Evolutionary conservation across 257 asterid species (phyloP), one percentile per base, ranked within the genome.

Genomic region (Jacaranda copaia): DNA sequence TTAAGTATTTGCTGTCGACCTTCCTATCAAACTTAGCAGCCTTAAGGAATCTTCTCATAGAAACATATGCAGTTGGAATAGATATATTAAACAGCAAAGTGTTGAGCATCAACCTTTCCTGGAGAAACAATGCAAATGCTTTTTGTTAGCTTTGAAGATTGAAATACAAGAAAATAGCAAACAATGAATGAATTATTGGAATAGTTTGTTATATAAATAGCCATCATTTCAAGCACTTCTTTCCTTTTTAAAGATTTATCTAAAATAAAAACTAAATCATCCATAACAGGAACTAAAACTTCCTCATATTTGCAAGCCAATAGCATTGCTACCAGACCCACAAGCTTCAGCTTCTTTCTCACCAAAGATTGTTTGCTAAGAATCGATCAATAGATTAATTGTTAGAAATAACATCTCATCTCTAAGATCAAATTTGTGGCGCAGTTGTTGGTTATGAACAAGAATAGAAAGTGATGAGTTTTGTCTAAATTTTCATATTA

Each of bases 241-340:
- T 79, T 82, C 78, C 96, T 91, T 10, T 91, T 61, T 61, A 93
- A 93, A 69, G 99, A 97, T 80, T 86, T 93, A 88, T 93, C 99
- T 0, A 98, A 96, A 42, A 93, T 93, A 43, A 91, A 88, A 15
- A 96, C 82, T 73, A 96, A 66, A 81, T 96, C 99, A 69, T 91
- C 98, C n/a, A 96, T 98, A 8, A 90, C 86, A 1, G 97, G 99
- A 13, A 90, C 97, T 1, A 91, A 87, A 58, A 93, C 95, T 58
- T 93, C 98, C 85, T 96, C 99, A n/a, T 96, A 96, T 78, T 96
- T 96, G 94, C 97, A 91, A 2, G 99, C 98, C 48, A 95, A 78
- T 49, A 93, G 92, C 98, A 93, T 76, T 3, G 98, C 99, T 8
- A 92, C 97, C 38, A 96, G 75, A 3, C 98, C 99, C 9, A 96